Conservation (phyloP, 1,284 basidiomycete species). For the Boletellus deceptivus region DNA sequence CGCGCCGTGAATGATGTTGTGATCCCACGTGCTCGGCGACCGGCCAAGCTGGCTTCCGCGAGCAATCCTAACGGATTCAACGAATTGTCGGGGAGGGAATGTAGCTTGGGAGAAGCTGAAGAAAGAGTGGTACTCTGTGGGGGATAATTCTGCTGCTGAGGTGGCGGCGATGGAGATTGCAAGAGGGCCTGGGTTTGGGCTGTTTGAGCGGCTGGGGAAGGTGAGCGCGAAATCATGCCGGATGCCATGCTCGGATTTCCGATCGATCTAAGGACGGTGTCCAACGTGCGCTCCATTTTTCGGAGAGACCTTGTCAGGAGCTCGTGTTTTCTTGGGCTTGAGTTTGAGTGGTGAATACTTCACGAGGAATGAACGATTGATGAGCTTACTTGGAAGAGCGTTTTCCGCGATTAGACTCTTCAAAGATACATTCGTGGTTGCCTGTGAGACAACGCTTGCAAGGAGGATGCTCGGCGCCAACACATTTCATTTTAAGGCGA, state of each 20-base stretch:
- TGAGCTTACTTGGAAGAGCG: conserved; percentile 76
- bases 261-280: conserved; percentile 81
- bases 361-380: conserved; percentile 13
- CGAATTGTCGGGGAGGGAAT: conserved; percentile 87
- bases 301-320: conserved; percentile 82
- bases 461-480: conserved; percentile 88
- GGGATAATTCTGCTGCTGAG: conserved; percentile 21
- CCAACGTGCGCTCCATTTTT: conserved; percentile 91
- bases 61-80: conserved; percentile 88
- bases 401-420: conserved; percentile 92
- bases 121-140: conserved; percentile 20
- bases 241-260: conserved; percentile 77
- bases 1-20: conserved; percentile 41
- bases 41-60: conserved; percentile 88
- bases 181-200: conserved; percentile 60
- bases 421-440: conserved; percentile 90
- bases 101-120: conserved; percentile 66
- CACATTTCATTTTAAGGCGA: conserved; percentile 97
- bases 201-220: conserved; percentile 61
- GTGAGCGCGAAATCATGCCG: conserved; percentile 79
- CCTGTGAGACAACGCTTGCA: conserved; percentile 84
- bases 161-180: conserved; percentile 56
- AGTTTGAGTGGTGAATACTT: conserved; percentile 33
- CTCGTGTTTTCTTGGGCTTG: conserved; percentile 75
- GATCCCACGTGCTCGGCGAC: conserved; percentile 58